Conservation (phyloP, 805 yeast species). For the Myxozyma vanderwaltii region DNA sequence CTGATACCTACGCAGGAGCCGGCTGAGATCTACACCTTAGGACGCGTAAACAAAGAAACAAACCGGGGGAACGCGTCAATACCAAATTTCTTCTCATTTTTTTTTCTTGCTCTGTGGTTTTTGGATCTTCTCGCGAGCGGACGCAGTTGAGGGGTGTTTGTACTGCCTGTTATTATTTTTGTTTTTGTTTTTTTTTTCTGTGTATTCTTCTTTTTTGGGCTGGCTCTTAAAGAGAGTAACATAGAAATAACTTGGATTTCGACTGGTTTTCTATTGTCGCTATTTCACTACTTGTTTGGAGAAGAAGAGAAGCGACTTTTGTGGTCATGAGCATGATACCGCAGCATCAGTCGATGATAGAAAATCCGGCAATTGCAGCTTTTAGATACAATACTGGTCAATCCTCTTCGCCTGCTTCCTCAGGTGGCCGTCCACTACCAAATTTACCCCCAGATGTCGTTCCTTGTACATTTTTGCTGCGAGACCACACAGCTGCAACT, state of each 20-base stretch:
- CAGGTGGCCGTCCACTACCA: slow-evolving; percentile 3
- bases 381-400: slow-evolving; percentile 18
- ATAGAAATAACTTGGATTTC: too few relatives aligned
- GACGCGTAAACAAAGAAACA: slow-evolving; percentile 8
- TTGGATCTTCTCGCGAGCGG: too few relatives aligned
- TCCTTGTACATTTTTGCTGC: slow-evolving; percentile 74
- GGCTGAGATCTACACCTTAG: slow-evolving; percentile 13
- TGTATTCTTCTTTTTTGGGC: too few relatives aligned
- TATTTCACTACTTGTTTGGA: too few relatives aligned
- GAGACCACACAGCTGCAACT: slow-evolving; percentile 91
- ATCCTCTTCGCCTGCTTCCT: neutral
- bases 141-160: too few relatives aligned
- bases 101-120: neutral
- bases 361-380: slow-evolving; percentile 32
- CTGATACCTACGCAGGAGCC: slow-evolving; percentile 17
- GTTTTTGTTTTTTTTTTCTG: too few relatives aligned
- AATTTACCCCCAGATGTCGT: slow-evolving; percentile 44
- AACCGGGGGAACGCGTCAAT: neutral
- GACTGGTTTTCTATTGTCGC: too few relatives aligned
- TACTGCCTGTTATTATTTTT: too few relatives aligned
- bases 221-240: too few relatives aligned
- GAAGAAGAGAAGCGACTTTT: neutral
- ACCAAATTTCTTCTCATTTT: neutral
- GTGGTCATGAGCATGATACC: slow-evolving; percentile 5
- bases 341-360: slow-evolving; percentile 18